phyloP scores from a whole-genome alignment of 2,329 filamentous ascomycete genomes.

The Penicillium sp. region DNA sequence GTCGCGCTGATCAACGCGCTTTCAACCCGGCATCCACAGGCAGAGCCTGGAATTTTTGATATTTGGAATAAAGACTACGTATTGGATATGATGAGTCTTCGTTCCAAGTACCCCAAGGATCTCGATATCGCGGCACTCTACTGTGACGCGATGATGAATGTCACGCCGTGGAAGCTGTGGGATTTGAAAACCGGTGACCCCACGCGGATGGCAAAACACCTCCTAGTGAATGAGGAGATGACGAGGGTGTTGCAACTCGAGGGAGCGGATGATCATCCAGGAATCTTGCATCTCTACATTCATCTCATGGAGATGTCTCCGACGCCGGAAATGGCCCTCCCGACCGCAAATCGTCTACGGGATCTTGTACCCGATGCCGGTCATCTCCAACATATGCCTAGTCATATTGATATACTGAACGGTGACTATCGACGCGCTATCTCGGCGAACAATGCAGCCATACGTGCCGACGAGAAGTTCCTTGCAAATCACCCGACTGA shows the following conservation, averaged over 20 bases:
- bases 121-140: slow-evolving; percentile 65
- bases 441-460: slow-evolving; percentile 66
- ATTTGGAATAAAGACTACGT: slow-evolving; percentile 63
- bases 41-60: slow-evolving; percentile 52
- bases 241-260: slow-evolving; percentile 57
- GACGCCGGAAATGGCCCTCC: slow-evolving; percentile 62
- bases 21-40: slow-evolving; percentile 60
- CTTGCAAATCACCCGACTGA: slow-evolving; percentile 57
- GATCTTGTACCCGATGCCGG: slow-evolving; percentile 68
- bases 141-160: slow-evolving; percentile 66
- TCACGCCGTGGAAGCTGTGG: slow-evolving; percentile 67
- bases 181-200: slow-evolving; percentile 61
- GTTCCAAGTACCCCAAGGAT: slow-evolving; percentile 55
- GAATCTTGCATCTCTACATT: slow-evolving; percentile 73
- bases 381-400: slow-evolving; percentile 76
- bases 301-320: slow-evolving; percentile 78
- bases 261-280: slow-evolving; percentile 61
- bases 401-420: slow-evolving; percentile 71
- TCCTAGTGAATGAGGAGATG: slow-evolving; percentile 60
- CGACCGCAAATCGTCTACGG: slow-evolving; percentile 62
- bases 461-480: slow-evolving; percentile 68
- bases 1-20: slow-evolving; percentile 65
- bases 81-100: slow-evolving; percentile 59
- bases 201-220: slow-evolving; percentile 54
- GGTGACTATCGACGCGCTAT: slow-evolving; percentile 71